Conservation (phyloP, 495 filamentous ascomycete species). For the Aspergillus wentii region DNA sequence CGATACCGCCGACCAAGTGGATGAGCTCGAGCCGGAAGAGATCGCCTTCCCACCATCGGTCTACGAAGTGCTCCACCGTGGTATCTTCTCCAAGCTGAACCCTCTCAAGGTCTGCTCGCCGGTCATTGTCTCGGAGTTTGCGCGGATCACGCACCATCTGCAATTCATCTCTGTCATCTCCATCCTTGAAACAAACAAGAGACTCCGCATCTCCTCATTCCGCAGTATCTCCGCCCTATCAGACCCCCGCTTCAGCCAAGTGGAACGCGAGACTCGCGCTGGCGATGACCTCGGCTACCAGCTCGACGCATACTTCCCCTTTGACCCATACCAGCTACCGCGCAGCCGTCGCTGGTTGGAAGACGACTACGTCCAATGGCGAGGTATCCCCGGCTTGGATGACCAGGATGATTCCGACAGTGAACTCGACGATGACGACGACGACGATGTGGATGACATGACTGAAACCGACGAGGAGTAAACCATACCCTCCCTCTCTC, state of each 20-base stretch:
- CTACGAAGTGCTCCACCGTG: constrained; percentile 63
- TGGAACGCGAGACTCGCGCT: constrained; percentile 59
- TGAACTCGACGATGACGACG: constrained; percentile 25
- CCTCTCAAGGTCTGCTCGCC: constrained; percentile 96
- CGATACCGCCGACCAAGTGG: constrained; percentile 44
- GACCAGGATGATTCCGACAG: constrained; percentile 53
- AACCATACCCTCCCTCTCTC: neutral
- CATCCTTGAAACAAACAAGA: constrained; percentile 88
- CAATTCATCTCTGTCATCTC: constrained; percentile 83
- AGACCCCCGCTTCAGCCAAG: constrained; percentile 33
- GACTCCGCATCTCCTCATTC: constrained; percentile 64
- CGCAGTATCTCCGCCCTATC: constrained; percentile 29
- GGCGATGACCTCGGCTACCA: constrained; percentile 64
- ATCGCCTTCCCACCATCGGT: constrained; percentile 69
- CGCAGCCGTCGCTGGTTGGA: constrained; percentile 81
- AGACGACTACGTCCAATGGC: constrained; percentile 81
- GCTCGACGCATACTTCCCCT: constrained; percentile 92
- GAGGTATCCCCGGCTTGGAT: constrained; percentile 65
- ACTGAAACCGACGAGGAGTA: constrained; percentile 32
- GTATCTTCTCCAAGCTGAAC: constrained; percentile 84
- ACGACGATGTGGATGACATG: constrained; percentile 26
- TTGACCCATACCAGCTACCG: constrained; percentile 90
- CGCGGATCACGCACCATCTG: constrained; percentile 75
- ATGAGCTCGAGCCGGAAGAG: constrained; percentile 55
- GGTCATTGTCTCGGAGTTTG: constrained; percentile 84